These are phyloP conservation scores for Ophiosphaerella narmari DNA, from an alignment of 2,329 filamentous ascomycete genomes.

Conservation along the genomic window DNA sequence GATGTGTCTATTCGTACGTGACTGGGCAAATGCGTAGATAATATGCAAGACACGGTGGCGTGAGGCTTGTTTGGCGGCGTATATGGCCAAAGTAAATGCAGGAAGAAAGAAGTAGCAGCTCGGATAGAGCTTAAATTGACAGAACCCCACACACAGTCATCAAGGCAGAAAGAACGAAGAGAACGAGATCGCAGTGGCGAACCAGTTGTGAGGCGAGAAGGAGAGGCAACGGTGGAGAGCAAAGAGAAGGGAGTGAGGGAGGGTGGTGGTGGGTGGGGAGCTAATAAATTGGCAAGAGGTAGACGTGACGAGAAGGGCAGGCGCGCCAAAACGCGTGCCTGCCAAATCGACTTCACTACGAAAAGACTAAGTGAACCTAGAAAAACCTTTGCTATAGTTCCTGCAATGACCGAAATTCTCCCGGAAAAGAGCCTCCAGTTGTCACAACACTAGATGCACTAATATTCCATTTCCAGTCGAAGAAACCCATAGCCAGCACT, in stretches of 20 bases:
- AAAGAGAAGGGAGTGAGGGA: conserved; percentile 6
- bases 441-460: conserved; percentile 52
- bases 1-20: conserved; percentile 28
- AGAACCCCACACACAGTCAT: conserved; percentile 9
- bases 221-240: conserved; percentile 9
- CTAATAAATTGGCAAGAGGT: conserved; percentile 2
- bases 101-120: conserved; percentile 29
- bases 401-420: no score
- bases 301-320: conserved; percentile 16
- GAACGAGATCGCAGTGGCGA: conserved; percentile 12
- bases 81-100: conserved; percentile 46
- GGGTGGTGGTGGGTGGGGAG: conserved; percentile 1
- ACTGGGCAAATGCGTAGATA: conserved; percentile 41
- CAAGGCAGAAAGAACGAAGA: conserved; percentile 26
- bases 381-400: no score
- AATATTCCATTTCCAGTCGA: conserved; percentile 60
- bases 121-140: conserved; percentile 32
- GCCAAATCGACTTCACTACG: not conserved
- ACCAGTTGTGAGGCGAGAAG: conserved; percentile 3
- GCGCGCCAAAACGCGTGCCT: conserved; percentile 10
- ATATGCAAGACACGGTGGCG: conserved; percentile 40
- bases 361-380: conserved; percentile 3
- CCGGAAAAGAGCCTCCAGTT: not conserved
- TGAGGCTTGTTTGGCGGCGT: conserved; percentile 35
- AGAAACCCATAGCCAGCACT: conserved; percentile 59